Base-by-base conservation (phyloP, 352 stramenopile genomes). In the Phytophthora citricola region DNA sequence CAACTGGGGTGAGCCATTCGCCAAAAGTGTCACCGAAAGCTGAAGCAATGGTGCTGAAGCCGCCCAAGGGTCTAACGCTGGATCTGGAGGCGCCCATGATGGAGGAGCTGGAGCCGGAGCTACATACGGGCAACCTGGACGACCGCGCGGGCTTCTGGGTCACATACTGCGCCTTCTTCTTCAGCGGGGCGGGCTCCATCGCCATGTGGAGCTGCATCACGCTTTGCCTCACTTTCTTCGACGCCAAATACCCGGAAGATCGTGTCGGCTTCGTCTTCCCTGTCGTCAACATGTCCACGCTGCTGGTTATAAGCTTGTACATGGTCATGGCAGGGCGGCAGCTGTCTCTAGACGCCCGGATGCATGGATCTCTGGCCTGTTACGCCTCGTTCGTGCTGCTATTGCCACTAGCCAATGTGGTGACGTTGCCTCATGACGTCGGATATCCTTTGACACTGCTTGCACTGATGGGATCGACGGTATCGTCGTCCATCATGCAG, bases 251-350 rank as follows among this genome's bases (percentile, higher is more conserved):
- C 64, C 82, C 86, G 15, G 58, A 75, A 47, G 73, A 92, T 50
- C 80, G 83, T 62, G 80, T 91, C 17, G 76, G 80, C 7, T 94
- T 94, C 48, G 79, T 94, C 34, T 92, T 94, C 59, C 86, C 86
- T 3, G 83, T 94, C 26, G 76, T 92, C 66, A 94, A 92, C 67
- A 94, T 94, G 86, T 94, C 86, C 34, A 88, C 86, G 44, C 68
- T 94, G 53, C 68, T 94, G 6, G 71, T 92, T 4, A 87, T 92
- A 55, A 90, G 69, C 46, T 66, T 94, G 5, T 94, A 91, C 66
- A 94, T 94, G 86, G 76, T 94, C 45, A 70, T 94, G 48, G 76
- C 78, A 2, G 86, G 86, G 8, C 79, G 86, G 0, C 82, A 92
- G 54, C 53, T 91, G 57, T 76, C 79, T 29, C 67, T 94, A 31